These are phyloP conservation scores for Vigna unguiculata DNA, from an alignment of 306 rosid species.

Conservation along the genomic window DNA sequence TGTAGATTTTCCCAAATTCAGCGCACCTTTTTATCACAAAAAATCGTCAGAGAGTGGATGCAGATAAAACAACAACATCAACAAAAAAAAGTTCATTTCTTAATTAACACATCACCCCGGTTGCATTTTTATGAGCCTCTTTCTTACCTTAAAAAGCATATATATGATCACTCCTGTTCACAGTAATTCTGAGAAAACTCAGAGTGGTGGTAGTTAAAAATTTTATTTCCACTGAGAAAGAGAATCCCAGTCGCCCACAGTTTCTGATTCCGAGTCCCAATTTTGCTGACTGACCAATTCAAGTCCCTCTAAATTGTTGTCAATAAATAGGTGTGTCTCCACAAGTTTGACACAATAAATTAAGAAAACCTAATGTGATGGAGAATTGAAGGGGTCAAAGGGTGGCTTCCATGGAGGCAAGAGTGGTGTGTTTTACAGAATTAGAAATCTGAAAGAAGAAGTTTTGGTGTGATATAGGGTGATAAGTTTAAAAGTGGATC, in stretches of 20 bases:
- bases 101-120: slow-evolving; percentile 20
- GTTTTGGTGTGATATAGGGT: slow-evolving; percentile 10
- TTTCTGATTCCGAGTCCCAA: slow-evolving; percentile 40
- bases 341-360: neutral
- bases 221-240: slow-evolving; percentile 25
- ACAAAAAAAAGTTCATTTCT: neutral
- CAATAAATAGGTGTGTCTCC: slow-evolving; percentile 16
- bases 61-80: too few relatives aligned
- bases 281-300: slow-evolving; percentile 41
- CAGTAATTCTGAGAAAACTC: slow-evolving; percentile 34
- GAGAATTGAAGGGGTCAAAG: slow-evolving; percentile 17
- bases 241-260: slow-evolving; percentile 30
- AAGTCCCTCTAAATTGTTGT: slow-evolving; percentile 2
- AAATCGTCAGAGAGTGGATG: neutral
- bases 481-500: slow-evolving; percentile 28
- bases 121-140: slow-evolving; percentile 12
- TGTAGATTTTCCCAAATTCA: slow-evolving; percentile 37
- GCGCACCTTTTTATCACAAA: neutral
- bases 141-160: slow-evolving; percentile 54
- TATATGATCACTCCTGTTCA: slow-evolving; percentile 47
- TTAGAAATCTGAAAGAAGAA: slow-evolving; percentile 35
- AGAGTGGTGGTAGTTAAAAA: slow-evolving; percentile 25
- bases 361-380: slow-evolving; percentile 6
- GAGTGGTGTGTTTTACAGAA: slow-evolving; percentile 3
- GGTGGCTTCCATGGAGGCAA: slow-evolving; percentile 37